A percentile compares a stretch with the other conserved stretches of the same genome.
phyloP scores from a whole-genome alignment of 495 filamentous ascomycete genomes.

The Cercophora samala region DNA sequence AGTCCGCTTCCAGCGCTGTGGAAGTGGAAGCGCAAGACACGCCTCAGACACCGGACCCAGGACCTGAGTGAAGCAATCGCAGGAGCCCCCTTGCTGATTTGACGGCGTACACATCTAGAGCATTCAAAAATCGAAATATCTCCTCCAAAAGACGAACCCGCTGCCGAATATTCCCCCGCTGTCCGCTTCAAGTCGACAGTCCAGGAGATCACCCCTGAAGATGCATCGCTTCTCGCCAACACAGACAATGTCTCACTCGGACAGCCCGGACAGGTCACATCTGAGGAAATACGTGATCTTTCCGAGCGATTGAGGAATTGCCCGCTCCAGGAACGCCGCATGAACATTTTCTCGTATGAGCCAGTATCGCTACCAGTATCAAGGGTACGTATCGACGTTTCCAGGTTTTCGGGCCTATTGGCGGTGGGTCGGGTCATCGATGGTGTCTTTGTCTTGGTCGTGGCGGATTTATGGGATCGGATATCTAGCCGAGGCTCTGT shows the following conservation, averaged over 20 bases:
- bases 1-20: not conserved
- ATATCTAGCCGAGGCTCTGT: not conserved
- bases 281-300: constrained; percentile 67
- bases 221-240: constrained; percentile 28
- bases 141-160: constrained; percentile 7
- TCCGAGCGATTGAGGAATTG: constrained; percentile 68
- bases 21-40: not conserved
- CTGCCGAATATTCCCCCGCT: constrained; percentile 36
- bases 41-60: no score
- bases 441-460: constrained; percentile 10
- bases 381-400: constrained; percentile 57
- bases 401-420: not conserved
- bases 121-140: constrained; percentile 17
- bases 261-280: constrained; percentile 40
- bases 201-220: constrained; percentile 68
- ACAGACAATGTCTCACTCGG: constrained; percentile 19
- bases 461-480: not conserved
- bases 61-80: no score
- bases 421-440: constrained; percentile 6
- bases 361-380: constrained; percentile 83
- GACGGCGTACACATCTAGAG: constrained; percentile 1
- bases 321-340: constrained; percentile 73
- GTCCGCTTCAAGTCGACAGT: constrained; percentile 77
- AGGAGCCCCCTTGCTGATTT: constrained; percentile 14
- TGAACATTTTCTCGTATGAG: constrained; percentile 82